phyloP scores from a whole-genome alignment of 495 filamentous ascomycete species.

The Cladorrhinum samala region DNA sequence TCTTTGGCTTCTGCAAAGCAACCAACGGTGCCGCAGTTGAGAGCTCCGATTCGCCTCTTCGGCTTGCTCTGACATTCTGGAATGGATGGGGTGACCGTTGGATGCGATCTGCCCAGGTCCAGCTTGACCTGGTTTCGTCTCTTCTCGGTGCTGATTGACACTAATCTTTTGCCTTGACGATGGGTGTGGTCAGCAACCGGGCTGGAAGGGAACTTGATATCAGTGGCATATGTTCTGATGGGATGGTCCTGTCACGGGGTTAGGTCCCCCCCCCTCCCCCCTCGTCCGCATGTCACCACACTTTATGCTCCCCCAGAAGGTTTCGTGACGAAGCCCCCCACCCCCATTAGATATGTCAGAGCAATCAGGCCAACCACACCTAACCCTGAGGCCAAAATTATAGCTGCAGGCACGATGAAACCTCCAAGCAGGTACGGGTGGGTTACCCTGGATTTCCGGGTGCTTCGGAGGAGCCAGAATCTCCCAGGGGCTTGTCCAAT shows the following conservation, averaged over 20 bases:
- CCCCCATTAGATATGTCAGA: background rate
- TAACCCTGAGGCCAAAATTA: background rate
- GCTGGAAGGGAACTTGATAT: background rate
- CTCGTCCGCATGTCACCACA: background rate
- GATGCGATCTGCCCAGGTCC: background rate
- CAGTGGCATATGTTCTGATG: background rate
- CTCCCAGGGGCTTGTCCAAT: background rate
- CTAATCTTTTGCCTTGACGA: background rate
- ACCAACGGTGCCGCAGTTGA: conserved; percentile 14
- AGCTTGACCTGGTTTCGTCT: background rate
- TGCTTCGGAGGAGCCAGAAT: background rate
- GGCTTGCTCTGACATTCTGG: background rate
- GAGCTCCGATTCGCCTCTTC: conserved; percentile 15
- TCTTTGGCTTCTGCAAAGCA: conserved; percentile 1
- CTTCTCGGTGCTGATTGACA: background rate
- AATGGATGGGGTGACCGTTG: background rate
- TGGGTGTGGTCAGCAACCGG: background rate
- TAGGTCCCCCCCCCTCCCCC: background rate
- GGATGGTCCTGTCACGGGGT: background rate
- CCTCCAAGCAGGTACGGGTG: conserved; percentile 6
- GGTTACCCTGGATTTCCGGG: conserved; percentile 8
- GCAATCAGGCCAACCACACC: conserved; percentile 1
- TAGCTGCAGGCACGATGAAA: conserved; percentile 16
- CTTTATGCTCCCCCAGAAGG: background rate
- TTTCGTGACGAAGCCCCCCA: background rate